Base-by-base conservation (phyloP, 2,329 filamentous ascomycete genomes). In the Calonectria pseudoreteaudii region DNA sequence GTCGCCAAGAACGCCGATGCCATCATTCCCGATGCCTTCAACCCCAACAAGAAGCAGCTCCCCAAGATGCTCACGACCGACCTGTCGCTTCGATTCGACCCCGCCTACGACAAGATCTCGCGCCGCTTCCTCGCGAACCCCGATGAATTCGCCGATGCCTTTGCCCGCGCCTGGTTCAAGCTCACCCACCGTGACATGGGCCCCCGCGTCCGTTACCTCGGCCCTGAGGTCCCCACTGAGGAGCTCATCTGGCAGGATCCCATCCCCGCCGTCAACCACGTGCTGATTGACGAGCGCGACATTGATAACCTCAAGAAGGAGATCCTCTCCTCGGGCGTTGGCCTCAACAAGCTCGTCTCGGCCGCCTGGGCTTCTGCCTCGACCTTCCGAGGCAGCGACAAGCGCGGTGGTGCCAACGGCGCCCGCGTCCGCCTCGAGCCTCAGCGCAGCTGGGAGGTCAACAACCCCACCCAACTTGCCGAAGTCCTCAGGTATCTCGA, bases 381-480 rank as follows among this genome's bases (percentile, higher is more conserved):
- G 3, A 93, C 92, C 36, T 95, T 93, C 91, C 93, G 93, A 74
- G 90, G 91, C 78, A 90, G 91, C 78, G 94, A 96, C 88, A 95
- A 95, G 91, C 94, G 94, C 77, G 94, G 94, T 78, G 94, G 94
- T 81, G 94, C 94, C 85, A 96, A 96, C 80, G 94, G 94, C 79
- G 94, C 91, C 18, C 94, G 94, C 79, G 94, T 96, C 80, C 92
- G 93, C 44, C 92, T 96, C 14, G 87, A 89, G 75, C 94, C 94
- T 28, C 92, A 94, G 86, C 91, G 91, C 79, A 87, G 91, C 84
- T 96, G 94, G 94, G 85, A 91, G 81, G 89, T 92, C 82, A 96
- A 96, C 90, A 94, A 94, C 87, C 93, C 93, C 31, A 79, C 87
- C 2, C 90, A 93, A 84, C 87, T 95, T 49, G 85, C 86, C 70